Evolutionary conservation across 2,329 filamentous ascomycete species (phyloP), one percentile per base, ranked within the genome.

Genomic region (Xylaria sp.): DNA sequence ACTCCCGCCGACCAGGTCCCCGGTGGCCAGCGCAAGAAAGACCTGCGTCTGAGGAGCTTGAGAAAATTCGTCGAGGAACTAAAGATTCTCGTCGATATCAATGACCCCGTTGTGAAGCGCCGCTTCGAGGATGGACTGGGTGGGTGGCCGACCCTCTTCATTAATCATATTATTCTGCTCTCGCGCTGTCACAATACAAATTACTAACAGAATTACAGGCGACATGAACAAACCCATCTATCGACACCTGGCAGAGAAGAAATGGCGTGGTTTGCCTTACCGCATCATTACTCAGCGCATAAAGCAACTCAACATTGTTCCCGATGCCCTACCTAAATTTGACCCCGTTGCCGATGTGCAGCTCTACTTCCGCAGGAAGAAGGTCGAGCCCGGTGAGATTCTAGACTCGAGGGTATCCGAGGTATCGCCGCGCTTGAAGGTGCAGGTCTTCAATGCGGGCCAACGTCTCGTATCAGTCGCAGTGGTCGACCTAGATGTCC

Each of bases 211-310:
- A 15, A 54, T 20, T 34, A 5, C 73, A 98, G 94, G 92, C 73
- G 94, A 98, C 81, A 95, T 98, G 94, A 91, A 89, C 84, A 97
- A 97, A 81, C 95, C 95, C 72, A 94, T 99, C 78, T 99, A 99
- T 85, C 92, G 95, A 73, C 88, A 92, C 81, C 91, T 98, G 60
- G 93, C 95, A 70, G 89, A 97, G 78, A 84, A 87, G 76, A 94
- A 97, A 84, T 99, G 96, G 96, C 90, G 91, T 75, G 86, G 89
- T 72, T 94, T 96, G 84, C 91, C 94, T 78, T 89, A 91, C 75
- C 89, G 90, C 75, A 84, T 98, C 72, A 88, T 97, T 72, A 85
- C 90, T 71, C 96, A 99, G 84, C 92, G 96, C 78, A 91, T 98
- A 77, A 84, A 88, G 58, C 94, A 97, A 80, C 92, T 98, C 86